phyloP scores from a whole-genome alignment of 257 asterid species.

The Scutellaria baicalensis region DNA sequence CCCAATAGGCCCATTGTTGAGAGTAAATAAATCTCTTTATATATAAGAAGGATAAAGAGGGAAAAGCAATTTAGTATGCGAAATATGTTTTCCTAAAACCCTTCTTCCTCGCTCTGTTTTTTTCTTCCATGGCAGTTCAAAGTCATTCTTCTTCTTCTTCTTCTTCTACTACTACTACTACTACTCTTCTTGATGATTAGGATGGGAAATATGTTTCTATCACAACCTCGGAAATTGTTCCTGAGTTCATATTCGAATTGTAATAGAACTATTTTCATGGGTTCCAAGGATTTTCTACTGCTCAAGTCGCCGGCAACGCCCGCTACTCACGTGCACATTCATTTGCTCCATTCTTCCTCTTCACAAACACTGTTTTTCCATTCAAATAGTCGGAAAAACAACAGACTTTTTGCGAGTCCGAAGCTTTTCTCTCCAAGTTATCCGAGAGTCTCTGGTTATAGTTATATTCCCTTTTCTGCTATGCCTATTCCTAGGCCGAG shows the following conservation, averaged over 20 bases:
- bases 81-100: too few species aligned
- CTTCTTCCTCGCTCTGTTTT: not conserved
- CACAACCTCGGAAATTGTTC: conserved; percentile 28
- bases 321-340: not conserved
- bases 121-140: conserved; percentile 20
- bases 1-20: too few species aligned
- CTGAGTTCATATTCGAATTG: conserved; percentile 16
- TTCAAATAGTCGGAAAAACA: conserved; percentile 11
- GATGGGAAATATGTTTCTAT: conserved; percentile 22
- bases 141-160: not conserved
- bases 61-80: too few species aligned
- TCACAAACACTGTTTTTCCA: conserved; percentile 6
- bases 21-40: too few species aligned
- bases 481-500: conserved; percentile 53
- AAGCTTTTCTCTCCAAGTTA: conserved; percentile 31
- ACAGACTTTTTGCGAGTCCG: conserved; percentile 20
- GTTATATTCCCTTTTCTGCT: conserved; percentile 35
- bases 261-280: conserved; percentile 29
- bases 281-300: conserved; percentile 33
- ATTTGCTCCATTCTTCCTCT: conserved; percentile 6
- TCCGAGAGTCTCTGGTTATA: conserved; percentile 25
- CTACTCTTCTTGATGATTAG: not conserved
- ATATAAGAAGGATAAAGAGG: too few species aligned
- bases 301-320: conserved; percentile 22
- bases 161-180: too few species aligned